Conservation (phyloP, 306 rosid genomes). For the Corylus heterophylla region DNA sequence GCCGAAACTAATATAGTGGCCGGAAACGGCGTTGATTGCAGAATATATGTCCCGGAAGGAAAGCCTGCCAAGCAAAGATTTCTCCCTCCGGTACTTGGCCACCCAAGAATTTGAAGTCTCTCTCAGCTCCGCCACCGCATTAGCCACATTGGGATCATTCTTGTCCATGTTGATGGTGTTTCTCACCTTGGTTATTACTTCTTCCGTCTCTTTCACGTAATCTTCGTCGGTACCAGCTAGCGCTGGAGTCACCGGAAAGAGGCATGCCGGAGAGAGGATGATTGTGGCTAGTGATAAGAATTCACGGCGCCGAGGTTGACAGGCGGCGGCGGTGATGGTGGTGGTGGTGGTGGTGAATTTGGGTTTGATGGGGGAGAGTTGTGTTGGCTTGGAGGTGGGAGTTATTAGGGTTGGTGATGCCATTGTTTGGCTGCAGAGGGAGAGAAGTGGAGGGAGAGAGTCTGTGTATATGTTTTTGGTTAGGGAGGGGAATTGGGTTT, state of each 20-base stretch:
- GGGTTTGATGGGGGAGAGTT: conserved; percentile 56
- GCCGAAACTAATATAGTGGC: conserved; percentile 92
- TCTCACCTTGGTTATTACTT: conserved; percentile 72
- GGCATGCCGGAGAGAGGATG: conserved; percentile 35
- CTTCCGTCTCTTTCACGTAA: conserved; percentile 76
- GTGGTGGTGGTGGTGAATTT: conserved; percentile 32
- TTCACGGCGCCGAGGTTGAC: conserved; percentile 61
- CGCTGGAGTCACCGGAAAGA: conserved; percentile 48
- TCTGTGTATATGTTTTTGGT: conserved; percentile 24
- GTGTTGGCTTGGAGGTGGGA: conserved; percentile 76
- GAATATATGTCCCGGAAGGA: conserved; percentile 93
- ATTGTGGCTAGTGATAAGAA: conserved; percentile 56
- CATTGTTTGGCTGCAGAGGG: conserved; percentile 38
- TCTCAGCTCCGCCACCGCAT: conserved; percentile 74
- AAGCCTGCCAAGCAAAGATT: conserved; percentile 64
- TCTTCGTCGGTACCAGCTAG: conserved; percentile 67
- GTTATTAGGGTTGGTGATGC: conserved; percentile 80
- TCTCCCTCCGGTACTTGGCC: conserved; percentile 90
- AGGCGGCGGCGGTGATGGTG: background rate
- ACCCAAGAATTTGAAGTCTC: conserved; percentile 88
- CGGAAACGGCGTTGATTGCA: conserved; percentile 86
- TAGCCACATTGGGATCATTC: conserved; percentile 74
- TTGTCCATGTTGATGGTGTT: conserved; percentile 68
- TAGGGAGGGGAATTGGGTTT: conserved; percentile 33
- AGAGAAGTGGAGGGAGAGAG: background rate